phyloP scores from a whole-genome alignment of 495 filamentous ascomycete genomes.

The Annulohypoxylon moriforme region DNA sequence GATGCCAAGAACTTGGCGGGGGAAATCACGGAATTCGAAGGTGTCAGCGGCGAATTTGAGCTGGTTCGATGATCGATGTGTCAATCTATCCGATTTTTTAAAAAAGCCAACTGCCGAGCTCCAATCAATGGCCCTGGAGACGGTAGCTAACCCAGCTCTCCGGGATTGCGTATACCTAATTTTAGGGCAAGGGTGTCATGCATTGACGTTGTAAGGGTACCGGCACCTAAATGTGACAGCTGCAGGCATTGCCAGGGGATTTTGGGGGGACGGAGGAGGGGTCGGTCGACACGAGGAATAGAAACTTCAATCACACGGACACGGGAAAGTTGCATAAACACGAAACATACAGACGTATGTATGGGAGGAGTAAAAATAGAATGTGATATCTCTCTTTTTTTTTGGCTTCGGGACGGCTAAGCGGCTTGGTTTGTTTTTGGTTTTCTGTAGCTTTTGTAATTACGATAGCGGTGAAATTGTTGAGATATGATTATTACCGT shows the following conservation, averaged over 20 bases:
- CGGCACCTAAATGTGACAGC: slow-evolving; percentile 6
- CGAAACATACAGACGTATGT: background rate
- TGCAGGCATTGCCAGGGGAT: background rate
- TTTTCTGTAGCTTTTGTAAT: background rate
- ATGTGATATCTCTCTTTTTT: background rate
- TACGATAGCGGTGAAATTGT: background rate
- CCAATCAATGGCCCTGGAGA: background rate
- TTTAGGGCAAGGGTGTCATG: background rate
- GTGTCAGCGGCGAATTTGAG: slow-evolving; percentile 73
- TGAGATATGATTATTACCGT: background rate
- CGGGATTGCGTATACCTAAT: slow-evolving; percentile 2
- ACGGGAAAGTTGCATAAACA: background rate
- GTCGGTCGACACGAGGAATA: slow-evolving; percentile 10
- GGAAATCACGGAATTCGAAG: slow-evolving; percentile 78
- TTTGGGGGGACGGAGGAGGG: background rate
- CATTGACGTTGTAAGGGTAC: background rate
- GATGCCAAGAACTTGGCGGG: slow-evolving; percentile 79
- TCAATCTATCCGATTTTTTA: background rate
- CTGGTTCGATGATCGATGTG: slow-evolving; percentile 6
- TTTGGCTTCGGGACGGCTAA: background rate
- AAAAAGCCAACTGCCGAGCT: background rate
- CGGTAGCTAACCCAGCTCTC: background rate
- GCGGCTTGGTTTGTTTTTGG: background rate
- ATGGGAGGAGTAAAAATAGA: background rate
- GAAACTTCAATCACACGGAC: background rate